These are phyloP conservation scores for Pythium rhizo-oryzae DNA, from an alignment of 352 stramenopile genomes.

Conservation along the genomic window DNA sequence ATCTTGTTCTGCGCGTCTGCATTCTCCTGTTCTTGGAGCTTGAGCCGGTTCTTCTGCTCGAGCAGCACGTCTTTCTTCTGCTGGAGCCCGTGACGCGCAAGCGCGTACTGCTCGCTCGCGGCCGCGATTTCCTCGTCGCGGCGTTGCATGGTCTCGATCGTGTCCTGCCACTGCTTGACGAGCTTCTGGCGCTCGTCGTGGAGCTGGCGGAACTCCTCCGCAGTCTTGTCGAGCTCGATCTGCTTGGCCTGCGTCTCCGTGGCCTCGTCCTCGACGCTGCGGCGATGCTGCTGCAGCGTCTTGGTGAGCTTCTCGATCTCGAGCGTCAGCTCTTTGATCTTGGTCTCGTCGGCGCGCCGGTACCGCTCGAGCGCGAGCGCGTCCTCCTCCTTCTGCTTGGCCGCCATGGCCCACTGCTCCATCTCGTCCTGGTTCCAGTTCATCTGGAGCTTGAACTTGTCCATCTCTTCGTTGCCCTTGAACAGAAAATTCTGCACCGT, in stretches of 20 bases:
- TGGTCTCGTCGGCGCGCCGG: conserved; percentile 91
- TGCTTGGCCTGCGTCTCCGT: conserved; percentile 96
- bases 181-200: conserved; percentile 94
- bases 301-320: conserved; percentile 94
- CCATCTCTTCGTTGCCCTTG: conserved; percentile 94
- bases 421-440: conserved; percentile 99
- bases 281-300: conserved; percentile 76
- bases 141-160: conserved; percentile 92
- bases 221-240: conserved; percentile 96
- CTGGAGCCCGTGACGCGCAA: conserved; percentile 50
- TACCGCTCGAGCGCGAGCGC: conserved; percentile 93
- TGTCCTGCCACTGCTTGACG: conserved; percentile 95
- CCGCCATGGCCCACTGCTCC: conserved; percentile 95
- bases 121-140: conserved; percentile 93
- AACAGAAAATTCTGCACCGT: conserved; percentile 91
- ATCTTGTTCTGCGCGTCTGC: conserved; percentile 75
- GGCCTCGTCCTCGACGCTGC: conserved; percentile 72
- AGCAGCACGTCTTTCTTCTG: conserved; percentile 72
- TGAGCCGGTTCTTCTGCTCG: conserved; percentile 80
- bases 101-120: conserved; percentile 89
- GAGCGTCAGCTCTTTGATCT: conserved; percentile 95
- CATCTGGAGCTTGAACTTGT: conserved; percentile 96
- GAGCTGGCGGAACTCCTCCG: conserved; percentile 92
- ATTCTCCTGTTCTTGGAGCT: conserved; percentile 88
- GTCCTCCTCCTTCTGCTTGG: conserved; percentile 97